Conservation (phyloP, 2,329 filamentous ascomycete species). For the Zymoseptoria passerinii region DNA sequence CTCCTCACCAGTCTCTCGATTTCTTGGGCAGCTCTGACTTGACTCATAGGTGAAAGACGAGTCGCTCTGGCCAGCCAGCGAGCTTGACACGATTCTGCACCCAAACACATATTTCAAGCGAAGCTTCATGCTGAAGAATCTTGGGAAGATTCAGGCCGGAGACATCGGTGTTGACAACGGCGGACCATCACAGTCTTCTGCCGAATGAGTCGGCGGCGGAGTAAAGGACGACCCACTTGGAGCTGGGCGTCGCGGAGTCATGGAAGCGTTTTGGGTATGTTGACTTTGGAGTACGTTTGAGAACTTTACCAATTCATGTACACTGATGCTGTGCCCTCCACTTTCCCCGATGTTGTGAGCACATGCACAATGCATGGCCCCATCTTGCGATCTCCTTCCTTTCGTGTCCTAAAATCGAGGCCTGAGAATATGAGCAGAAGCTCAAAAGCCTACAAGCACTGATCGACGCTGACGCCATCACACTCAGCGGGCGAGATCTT, state of each 20-base stretch:
- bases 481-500: neutral
- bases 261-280: neutral
- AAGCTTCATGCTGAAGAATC: constrained; percentile 78
- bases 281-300: neutral
- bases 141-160: constrained; percentile 43
- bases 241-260: neutral
- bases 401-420: neutral
- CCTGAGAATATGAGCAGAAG: neutral
- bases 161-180: constrained; percentile 29
- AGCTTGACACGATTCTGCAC: constrained; percentile 91
- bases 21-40: constrained; percentile 1
- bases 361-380: neutral
- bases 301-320: neutral
- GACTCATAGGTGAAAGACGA: constrained; percentile 37
- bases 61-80: constrained; percentile 47
- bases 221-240: neutral
- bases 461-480: neutral
- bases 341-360: neutral
- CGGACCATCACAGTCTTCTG: constrained; percentile 18
- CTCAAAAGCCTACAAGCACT: neutral
- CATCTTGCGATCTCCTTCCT: neutral
- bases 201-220: neutral
- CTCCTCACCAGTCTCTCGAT: neutral
- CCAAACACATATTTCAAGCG: constrained; percentile 98
- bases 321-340: neutral